Conservation (phyloP, 768 basidiomycete genomes). For the Lanmaoa pseudosensibilis region DNA sequence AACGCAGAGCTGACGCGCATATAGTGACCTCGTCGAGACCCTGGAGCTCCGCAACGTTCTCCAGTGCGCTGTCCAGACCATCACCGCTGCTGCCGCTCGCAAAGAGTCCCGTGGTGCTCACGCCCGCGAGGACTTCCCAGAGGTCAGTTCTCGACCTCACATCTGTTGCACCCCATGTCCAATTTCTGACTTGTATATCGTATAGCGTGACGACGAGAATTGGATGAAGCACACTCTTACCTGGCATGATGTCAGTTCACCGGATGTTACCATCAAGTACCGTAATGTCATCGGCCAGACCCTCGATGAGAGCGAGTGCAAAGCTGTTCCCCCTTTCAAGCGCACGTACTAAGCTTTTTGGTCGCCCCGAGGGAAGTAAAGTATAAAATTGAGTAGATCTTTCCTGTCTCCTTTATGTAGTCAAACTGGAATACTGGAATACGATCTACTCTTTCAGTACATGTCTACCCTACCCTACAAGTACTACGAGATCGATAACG, state of each 20-base stretch:
- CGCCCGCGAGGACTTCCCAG: constrained; percentile 97
- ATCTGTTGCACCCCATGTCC: neutral
- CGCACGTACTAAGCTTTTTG: constrained; percentile 68
- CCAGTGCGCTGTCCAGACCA: constrained; percentile 95
- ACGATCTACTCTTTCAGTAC: constrained; percentile 2
- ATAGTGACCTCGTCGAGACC: constrained; percentile 93
- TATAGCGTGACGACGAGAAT: constrained; percentile 82
- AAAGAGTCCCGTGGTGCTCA: constrained; percentile 99
- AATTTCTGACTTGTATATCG: constrained; percentile 1
- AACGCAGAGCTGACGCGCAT: constrained; percentile 9
- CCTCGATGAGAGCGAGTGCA: constrained; percentile 96
- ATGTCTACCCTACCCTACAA: neutral
- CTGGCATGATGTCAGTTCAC: constrained; percentile 76
- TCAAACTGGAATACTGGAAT: constrained; percentile 10
- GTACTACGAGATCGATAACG: neutral
- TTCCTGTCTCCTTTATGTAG: constrained; percentile 11
- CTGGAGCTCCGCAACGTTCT: constrained; percentile 95
- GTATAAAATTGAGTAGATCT: constrained; percentile 7
- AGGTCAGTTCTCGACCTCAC: constrained; percentile 47
- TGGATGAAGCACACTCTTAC: constrained; percentile 98
- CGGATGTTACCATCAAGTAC: constrained; percentile 88
- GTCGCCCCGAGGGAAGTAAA: neutral
- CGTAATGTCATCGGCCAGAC: constrained; percentile 82
- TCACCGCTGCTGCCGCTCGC: constrained; percentile 87
- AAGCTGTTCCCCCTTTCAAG: constrained; percentile 96